phyloP scores from a whole-genome alignment of 2,329 filamentous ascomycete species.

The Cercospora berteroae region DNA sequence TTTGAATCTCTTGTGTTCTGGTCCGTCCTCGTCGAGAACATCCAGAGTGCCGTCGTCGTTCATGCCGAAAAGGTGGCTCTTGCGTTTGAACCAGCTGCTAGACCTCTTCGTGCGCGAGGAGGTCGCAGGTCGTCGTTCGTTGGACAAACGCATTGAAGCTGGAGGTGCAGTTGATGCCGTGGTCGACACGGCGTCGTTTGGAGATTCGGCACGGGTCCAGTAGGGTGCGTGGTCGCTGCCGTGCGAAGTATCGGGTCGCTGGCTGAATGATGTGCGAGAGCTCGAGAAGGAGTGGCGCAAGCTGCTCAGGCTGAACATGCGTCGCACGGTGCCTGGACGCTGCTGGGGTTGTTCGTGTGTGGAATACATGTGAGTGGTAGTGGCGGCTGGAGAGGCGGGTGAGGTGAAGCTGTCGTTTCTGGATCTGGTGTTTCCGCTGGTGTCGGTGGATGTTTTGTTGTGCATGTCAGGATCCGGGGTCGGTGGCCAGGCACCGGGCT shows the following conservation, averaged over 20 bases:
- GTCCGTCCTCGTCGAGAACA: slow-evolving; percentile 29
- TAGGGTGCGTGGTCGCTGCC: slow-evolving; percentile 20
- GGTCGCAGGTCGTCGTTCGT: slow-evolving; percentile 11
- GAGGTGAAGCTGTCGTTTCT: slow-evolving; percentile 31
- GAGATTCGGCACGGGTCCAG: slow-evolving; percentile 21
- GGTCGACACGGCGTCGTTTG: slow-evolving; percentile 26
- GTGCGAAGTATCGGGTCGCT: slow-evolving; percentile 23
- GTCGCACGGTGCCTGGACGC: slow-evolving; percentile 31
- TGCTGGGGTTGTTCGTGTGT: slow-evolving; percentile 16
- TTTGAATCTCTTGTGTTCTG: slow-evolving; percentile 31
- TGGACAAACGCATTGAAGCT: slow-evolving; percentile 15
- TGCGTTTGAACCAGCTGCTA: slow-evolving; percentile 39
- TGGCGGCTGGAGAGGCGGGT: slow-evolving; percentile 18
- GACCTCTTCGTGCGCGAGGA: slow-evolving; percentile 32
- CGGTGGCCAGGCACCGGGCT: slow-evolving; percentile 26
- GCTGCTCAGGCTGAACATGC: slow-evolving; percentile 35
- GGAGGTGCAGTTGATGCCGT: slow-evolving; percentile 21
- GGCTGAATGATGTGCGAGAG: slow-evolving; percentile 35
- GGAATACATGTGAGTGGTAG: slow-evolving; percentile 11
- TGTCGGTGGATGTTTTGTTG: slow-evolving; percentile 15
- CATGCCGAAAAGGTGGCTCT: slow-evolving; percentile 35
- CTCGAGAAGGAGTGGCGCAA: slow-evolving; percentile 39
- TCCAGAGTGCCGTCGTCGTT: slow-evolving; percentile 30
- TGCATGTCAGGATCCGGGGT: slow-evolving; percentile 29
- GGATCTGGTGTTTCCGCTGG: slow-evolving; percentile 21